phyloP scores from a whole-genome alignment of 2,329 filamentous ascomycete genomes.

The Xylariaceae sp. region DNA sequence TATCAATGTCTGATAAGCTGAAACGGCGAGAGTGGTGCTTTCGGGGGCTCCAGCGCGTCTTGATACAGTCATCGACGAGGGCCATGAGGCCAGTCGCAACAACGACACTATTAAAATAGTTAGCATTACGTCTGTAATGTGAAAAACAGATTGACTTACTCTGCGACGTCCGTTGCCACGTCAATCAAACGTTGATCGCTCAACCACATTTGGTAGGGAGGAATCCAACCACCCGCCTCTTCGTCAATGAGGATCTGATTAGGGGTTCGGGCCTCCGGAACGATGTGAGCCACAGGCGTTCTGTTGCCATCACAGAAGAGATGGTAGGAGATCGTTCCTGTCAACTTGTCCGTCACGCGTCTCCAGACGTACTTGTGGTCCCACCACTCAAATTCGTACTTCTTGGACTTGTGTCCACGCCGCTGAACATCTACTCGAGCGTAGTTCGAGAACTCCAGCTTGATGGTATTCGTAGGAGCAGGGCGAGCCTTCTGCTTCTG shows the following conservation, averaged over 20 bases:
- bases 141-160: slow-evolving; percentile 52
- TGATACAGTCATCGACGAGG: slow-evolving; percentile 88
- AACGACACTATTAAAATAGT: slow-evolving; percentile 59
- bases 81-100: slow-evolving; percentile 84
- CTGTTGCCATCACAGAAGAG: slow-evolving; percentile 62
- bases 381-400: slow-evolving; percentile 95
- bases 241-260: slow-evolving; percentile 67
- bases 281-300: slow-evolving; percentile 72
- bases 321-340: slow-evolving; percentile 69
- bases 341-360: slow-evolving; percentile 63
- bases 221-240: slow-evolving; percentile 79
- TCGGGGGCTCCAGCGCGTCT: slow-evolving; percentile 58
- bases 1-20: slow-evolving; percentile 33
- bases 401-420: slow-evolving; percentile 61
- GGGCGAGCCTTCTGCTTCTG: slow-evolving; percentile 34
- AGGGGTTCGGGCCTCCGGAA: slow-evolving; percentile 69
- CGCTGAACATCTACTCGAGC: slow-evolving; percentile 80
- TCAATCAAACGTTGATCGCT: slow-evolving; percentile 66
- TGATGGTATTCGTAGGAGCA: slow-evolving; percentile 68
- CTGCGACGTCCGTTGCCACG: slow-evolving; percentile 72
- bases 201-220: slow-evolving; percentile 87
- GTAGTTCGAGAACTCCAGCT: slow-evolving; percentile 96
- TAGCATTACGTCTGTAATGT: slow-evolving; percentile 12
- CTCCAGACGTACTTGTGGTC: slow-evolving; percentile 80
- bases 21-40: slow-evolving; percentile 40